phyloP scores from a whole-genome alignment of 805 yeast species.

The Metschnikowia colocasiae region DNA sequence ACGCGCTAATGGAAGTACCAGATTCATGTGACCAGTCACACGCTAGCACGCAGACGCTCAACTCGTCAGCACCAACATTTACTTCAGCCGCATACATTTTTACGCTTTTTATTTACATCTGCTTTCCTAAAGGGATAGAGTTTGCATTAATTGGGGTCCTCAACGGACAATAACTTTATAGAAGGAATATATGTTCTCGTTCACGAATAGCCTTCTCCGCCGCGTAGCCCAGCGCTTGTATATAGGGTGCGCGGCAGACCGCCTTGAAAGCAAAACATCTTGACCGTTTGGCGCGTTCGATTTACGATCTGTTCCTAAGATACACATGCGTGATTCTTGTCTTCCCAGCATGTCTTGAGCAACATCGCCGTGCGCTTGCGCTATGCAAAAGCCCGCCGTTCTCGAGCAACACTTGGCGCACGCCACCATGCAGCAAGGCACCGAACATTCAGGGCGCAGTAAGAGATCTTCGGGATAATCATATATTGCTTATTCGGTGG shows the following conservation, averaged over 20 bases:
- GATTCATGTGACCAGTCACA: conserved; percentile 43
- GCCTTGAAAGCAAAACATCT: neutral
- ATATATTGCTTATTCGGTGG: too few relatives aligned
- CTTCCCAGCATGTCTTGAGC: neutral
- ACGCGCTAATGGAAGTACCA: conserved; percentile 1
- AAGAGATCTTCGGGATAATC: too few relatives aligned
- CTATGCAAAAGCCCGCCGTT: neutral
- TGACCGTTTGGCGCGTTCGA: neutral
- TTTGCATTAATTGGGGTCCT: conserved; percentile 41
- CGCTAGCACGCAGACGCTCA: conserved; percentile 38
- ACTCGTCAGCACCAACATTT: conserved; percentile 38
- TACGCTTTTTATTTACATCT: conserved; percentile 22
- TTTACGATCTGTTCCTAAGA: neutral
- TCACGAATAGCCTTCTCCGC: neutral
- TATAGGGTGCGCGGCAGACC: neutral
- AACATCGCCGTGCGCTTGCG: neutral
- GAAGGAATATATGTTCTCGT: conserved; percentile 12
- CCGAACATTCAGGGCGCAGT: neutral
- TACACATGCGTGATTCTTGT: neutral
- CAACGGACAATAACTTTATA: conserved; percentile 41
- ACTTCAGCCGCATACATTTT: conserved; percentile 15
- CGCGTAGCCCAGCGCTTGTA: neutral
- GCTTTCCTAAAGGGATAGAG: conserved; percentile 36
- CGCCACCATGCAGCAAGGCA: too few relatives aligned
- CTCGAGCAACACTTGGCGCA: neutral